These are phyloP conservation scores for Vinca major DNA, from an alignment of 305 asterid genomes.

Conservation along the genomic window DNA sequence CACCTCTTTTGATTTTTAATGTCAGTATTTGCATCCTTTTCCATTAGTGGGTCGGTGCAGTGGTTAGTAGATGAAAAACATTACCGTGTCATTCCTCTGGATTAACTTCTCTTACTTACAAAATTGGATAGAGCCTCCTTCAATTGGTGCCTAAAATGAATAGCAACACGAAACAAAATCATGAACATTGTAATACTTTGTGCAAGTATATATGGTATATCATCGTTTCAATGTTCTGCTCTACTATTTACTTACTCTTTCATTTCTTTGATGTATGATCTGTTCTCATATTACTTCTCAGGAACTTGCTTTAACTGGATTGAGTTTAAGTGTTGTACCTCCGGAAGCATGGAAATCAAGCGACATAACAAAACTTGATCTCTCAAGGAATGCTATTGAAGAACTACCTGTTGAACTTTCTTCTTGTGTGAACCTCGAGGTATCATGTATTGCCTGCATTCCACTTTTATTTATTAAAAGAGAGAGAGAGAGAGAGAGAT, in stretches of 20 bases:
- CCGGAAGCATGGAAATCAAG: conserved; percentile 66
- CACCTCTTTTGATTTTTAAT: conserved; percentile 6
- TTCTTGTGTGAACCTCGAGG: conserved; percentile 76
- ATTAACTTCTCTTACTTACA: neutral
- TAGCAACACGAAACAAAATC: neutral
- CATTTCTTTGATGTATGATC: conserved; percentile 2
- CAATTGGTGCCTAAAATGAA: neutral
- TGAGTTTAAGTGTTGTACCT: conserved; percentile 59
- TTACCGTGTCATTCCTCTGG: neutral
- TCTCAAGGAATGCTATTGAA: conserved; percentile 67
- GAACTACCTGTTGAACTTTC: conserved; percentile 71
- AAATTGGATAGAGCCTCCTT: neutral
- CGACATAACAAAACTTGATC: conserved; percentile 65
- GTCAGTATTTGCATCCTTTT: neutral
- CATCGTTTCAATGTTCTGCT: neutral
- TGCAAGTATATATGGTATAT: neutral
- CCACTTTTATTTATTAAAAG: neutral
- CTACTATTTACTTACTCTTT: neutral
- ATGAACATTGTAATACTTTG: neutral
- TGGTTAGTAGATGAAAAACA: no score
- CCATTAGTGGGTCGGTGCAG: neutral
- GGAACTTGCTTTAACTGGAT: conserved; percentile 74
- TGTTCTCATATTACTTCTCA: conserved; percentile 27
- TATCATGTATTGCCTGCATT: conserved; percentile 25
- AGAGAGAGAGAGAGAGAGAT: neutral